phyloP scores from a whole-genome alignment of 176 grass and related monocot genomes.

The Themeda triandra region DNA sequence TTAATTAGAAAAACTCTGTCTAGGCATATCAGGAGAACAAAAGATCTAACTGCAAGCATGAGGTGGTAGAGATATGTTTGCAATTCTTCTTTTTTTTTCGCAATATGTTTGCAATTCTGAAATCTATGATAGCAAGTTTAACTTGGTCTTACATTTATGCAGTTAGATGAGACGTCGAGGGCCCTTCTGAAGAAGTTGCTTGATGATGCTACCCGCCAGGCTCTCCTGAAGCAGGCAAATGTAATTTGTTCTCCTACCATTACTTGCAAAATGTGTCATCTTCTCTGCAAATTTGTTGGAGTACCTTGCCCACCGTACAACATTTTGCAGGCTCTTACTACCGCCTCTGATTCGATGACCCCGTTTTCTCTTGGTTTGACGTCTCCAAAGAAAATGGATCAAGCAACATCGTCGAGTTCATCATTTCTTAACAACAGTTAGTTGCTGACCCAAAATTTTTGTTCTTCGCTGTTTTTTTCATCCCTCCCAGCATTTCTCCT shows the following conservation, averaged over 20 bases:
- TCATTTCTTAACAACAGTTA: background rate
- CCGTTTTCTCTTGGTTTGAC: background rate
- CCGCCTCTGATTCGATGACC: background rate
- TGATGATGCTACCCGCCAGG: constrained; percentile 45
- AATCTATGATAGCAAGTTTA: background rate
- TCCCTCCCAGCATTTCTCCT: background rate
- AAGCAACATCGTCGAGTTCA: background rate
- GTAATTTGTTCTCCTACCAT: constrained; percentile 3
- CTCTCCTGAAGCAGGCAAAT: constrained; percentile 49
- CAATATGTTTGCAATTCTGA: background rate
- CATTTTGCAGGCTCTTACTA: background rate
- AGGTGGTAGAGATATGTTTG: background rate
- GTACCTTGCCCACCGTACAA: background rate
- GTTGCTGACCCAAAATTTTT: background rate
- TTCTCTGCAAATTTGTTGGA: background rate
- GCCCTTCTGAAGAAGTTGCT: constrained; percentile 55
- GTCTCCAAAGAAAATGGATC: background rate
- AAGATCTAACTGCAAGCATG: background rate
- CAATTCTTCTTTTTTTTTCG: background rate
- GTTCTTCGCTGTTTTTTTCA: background rate
- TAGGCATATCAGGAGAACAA: background rate
- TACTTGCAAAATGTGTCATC: background rate
- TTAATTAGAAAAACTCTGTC: background rate
- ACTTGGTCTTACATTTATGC: constrained; percentile 7
- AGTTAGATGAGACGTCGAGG: constrained; percentile 60